Base-by-base conservation (phyloP, 768 basidiomycete genomes). In the Termitomyces sp. region DNA sequence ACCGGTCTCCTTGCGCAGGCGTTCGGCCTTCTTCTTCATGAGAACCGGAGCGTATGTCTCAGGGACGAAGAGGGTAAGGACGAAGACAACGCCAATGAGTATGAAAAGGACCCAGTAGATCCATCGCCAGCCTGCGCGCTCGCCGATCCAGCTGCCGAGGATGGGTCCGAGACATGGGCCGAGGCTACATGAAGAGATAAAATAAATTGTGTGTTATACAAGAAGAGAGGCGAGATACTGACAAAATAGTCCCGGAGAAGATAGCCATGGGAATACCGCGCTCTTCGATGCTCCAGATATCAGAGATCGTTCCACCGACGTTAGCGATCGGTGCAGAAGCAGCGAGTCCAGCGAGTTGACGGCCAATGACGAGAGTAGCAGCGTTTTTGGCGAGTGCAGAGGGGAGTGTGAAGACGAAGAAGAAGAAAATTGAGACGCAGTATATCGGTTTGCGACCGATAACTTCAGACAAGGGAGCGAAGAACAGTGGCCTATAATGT, bases 91-190 rank as follows among this genome's bases (percentile, higher is more conserved):
- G 11, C 72, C 75, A 9, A 73, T 65, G 59, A 79, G 73, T 66
- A 78, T 75, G 59, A 79, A 75, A 34, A 77, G 72, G 61, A 80
- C 73, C 76, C 79, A 80, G 64, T 78, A 82, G n/a, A 81, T 73
- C 75, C 75, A 78, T 54, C 76, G 62, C 77, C 77, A 78, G 1
- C 79, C 79, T 24, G 72, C 72, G 34, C 68, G 62, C 61, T 77
- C 70, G 3, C 76, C 75, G 52, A 80, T 81, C 67, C 74, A 78
- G 2, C 78, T 78, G 37, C 80, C 81, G 36, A 82, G 61, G 65
- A 85, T 72, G 0, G 83, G 82, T 3, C 82, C 81, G 31, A 80
- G 24, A 36, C 75, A 77, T 0, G 80, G 80, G 9, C 78, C 81
- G 13, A 79, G 70, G 64, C 75, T 75, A 52, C 5, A 27, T 20